Evolutionary conservation across 768 basidiomycete species (phyloP), one percentile per base, ranked within the genome.

Genomic region (Trichaptum fuscoviolaceum): DNA sequence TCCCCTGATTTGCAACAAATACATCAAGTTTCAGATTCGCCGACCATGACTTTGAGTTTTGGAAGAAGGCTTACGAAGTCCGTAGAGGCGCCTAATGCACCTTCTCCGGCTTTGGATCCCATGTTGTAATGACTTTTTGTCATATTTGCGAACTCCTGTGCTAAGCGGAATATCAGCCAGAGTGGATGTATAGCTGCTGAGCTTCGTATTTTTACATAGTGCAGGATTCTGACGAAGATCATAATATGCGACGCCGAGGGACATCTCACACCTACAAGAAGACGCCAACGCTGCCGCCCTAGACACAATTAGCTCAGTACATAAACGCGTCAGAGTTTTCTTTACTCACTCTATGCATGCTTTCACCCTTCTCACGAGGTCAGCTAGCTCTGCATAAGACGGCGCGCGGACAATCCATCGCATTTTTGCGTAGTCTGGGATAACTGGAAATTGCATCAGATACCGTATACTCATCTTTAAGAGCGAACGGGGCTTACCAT

Each of bases 401-500:
- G 90, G 88, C 0, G 90, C 90, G 24, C 93, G 89, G 5, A 93
- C 85, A 69, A 86, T 87, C 78, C 87, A 95, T 6, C 87, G 89
- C 77, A 92, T 86, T 69, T 87, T 88, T 1, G 91, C 81, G 71
- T 92, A 88, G 73, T 93, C 92, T 0, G 93, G 93, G 62, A 93
- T 92, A 63, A 95, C 93, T 94, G 65, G 12, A 18, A 5, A 35
- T 60, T 34, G 23, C 36, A 67, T 67, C 68, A 3, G 35, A 59
- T 24, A 61, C 57, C 35, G 67, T 58, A 3, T 35, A 35, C 27
- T 0, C 24, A 27, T 36, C 15, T 1, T 24, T 58, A 30, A 20
- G 35, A 15, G 63, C 58, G n/a, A 20, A 15, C 8, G 17, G 36
- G 57, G 74, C 85, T 12, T 71, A 91, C 90, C 84, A 68, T 90